These are phyloP conservation scores for Tricholoma saponaceum DNA, from an alignment of 768 basidiomycete genomes.

Conservation along the genomic window DNA sequence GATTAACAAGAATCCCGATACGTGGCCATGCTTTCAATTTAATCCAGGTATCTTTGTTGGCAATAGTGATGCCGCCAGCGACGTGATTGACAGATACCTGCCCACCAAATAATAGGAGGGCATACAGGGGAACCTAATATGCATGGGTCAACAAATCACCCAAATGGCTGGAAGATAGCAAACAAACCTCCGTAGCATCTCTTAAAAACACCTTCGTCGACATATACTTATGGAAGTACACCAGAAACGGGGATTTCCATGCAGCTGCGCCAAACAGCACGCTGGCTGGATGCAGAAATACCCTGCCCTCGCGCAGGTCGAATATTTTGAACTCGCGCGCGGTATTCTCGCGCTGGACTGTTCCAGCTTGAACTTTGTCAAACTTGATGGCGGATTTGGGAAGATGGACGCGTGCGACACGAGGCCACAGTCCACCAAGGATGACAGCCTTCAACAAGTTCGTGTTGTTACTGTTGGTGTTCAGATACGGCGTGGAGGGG, in stretches of 20 bases:
- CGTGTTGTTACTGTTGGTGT: conserved; percentile 57
- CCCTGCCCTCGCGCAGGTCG: conserved; percentile 60
- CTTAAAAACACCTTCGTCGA: conserved; percentile 83
- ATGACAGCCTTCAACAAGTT: conserved; percentile 84
- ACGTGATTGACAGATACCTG: conserved; percentile 75
- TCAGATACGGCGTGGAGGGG: conserved; percentile 49
- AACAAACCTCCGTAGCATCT: conserved; percentile 78
- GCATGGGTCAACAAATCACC: neutral
- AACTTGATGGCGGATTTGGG: conserved; percentile 76
- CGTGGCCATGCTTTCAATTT: conserved; percentile 82
- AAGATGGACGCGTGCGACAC: conserved; percentile 71
- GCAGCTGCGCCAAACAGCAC: conserved; percentile 67
- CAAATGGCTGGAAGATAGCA: neutral
- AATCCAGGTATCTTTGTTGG: conserved; percentile 47
- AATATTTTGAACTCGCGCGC: conserved; percentile 83
- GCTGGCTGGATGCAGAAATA: conserved; percentile 83
- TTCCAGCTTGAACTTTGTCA: conserved; percentile 79
- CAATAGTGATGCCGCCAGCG: conserved; percentile 68
- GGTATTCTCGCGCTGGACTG: conserved; percentile 78
- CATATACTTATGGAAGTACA: conserved; percentile 79
- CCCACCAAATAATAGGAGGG: conserved; percentile 81
- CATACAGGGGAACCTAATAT: conserved; percentile 79
- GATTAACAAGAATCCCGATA: conserved; percentile 86
- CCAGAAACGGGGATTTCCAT: conserved; percentile 77
- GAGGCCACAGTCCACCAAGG: conserved; percentile 85